phyloP scores from a whole-genome alignment of 2,329 filamentous ascomycete species.

The Colletotrichum liriopes region DNA sequence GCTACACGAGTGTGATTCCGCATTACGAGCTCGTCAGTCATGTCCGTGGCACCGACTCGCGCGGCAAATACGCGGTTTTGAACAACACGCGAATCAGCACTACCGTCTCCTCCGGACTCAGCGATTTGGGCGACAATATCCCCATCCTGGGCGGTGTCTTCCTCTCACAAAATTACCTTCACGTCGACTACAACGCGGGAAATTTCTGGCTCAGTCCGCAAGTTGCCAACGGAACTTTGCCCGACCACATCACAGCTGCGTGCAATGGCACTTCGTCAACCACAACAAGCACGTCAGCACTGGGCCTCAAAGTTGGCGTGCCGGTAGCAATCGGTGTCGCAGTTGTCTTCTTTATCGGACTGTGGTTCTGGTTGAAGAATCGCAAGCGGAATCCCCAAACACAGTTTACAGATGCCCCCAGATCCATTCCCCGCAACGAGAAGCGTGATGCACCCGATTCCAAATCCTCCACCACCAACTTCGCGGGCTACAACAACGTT shows the following conservation, averaged over 20 bases:
- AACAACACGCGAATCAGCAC: conserved; percentile 39
- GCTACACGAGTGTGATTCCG: conserved; percentile 43
- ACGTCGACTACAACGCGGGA: conserved; percentile 37
- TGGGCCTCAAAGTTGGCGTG: conserved; percentile 31
- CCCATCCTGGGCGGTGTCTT: conserved; percentile 42
- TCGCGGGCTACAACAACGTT: conserved; percentile 25
- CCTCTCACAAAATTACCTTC: conserved; percentile 44
- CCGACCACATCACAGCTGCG: conserved; percentile 31
- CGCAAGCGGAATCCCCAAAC: neutral
- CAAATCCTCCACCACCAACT: conserved; percentile 33
- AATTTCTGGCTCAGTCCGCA: conserved; percentile 44
- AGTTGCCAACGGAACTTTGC: conserved; percentile 34
- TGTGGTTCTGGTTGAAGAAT: conserved; percentile 37
- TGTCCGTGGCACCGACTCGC: conserved; percentile 41
- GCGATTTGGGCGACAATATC: conserved; percentile 42
- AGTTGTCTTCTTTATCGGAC: conserved; percentile 5
- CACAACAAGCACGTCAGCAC: neutral
- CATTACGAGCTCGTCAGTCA: conserved; percentile 43
- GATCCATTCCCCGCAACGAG: conserved; percentile 35
- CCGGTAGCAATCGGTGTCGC: conserved; percentile 31
- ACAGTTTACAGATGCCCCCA: neutral
- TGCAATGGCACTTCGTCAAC: conserved; percentile 27
- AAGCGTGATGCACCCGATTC: conserved; percentile 39
- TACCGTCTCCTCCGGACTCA: conserved; percentile 30
- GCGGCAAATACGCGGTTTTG: conserved; percentile 37